Evolutionary conservation across 495 filamentous ascomycete species (phyloP).

Genomic region (Penicillium flavigenum): DNA sequence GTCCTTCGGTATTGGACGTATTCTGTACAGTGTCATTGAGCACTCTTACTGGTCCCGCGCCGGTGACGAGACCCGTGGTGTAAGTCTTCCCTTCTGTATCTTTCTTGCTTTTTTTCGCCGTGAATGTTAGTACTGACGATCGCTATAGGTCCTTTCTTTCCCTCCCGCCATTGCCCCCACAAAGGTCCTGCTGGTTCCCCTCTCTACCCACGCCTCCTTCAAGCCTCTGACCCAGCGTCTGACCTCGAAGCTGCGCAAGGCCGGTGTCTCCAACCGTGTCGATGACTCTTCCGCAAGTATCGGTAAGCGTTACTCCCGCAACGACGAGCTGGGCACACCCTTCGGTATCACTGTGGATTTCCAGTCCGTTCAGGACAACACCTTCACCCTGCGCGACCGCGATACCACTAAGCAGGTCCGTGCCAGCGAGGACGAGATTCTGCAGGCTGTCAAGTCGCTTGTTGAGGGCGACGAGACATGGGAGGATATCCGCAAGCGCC

Average conservation of each 20-base stretch:
- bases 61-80: slow-evolving; percentile 62
- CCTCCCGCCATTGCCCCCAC: slow-evolving; percentile 64
- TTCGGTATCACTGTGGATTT: slow-evolving; percentile 70
- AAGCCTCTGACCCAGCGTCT: slow-evolving; percentile 53
- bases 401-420: slow-evolving; percentile 68
- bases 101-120: too few species aligned
- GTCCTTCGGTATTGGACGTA: slow-evolving; percentile 80
- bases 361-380: slow-evolving; percentile 65
- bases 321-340: slow-evolving; percentile 67
- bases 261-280: slow-evolving; percentile 62
- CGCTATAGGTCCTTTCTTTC: slow-evolving; percentile 61
- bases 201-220: slow-evolving; percentile 60
- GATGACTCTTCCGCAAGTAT: slow-evolving; percentile 68
- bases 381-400: slow-evolving; percentile 66
- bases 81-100: slow-evolving; percentile 37
- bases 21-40: slow-evolving; percentile 75
- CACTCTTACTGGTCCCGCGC: slow-evolving; percentile 75
- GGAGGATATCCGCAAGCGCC: slow-evolving; percentile 57
- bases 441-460: slow-evolving; percentile 58
- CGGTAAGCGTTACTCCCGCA: slow-evolving; percentile 65
- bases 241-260: slow-evolving; percentile 51
- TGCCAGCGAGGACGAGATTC: slow-evolving; percentile 63
- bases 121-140: slow-evolving; percentile 10
- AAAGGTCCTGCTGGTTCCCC: slow-evolving; percentile 67
- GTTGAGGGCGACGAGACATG: slow-evolving; percentile 64